Base-by-base conservation (phyloP, 768 basidiomycete genomes). In the Amanita pseudoporphyria region DNA sequence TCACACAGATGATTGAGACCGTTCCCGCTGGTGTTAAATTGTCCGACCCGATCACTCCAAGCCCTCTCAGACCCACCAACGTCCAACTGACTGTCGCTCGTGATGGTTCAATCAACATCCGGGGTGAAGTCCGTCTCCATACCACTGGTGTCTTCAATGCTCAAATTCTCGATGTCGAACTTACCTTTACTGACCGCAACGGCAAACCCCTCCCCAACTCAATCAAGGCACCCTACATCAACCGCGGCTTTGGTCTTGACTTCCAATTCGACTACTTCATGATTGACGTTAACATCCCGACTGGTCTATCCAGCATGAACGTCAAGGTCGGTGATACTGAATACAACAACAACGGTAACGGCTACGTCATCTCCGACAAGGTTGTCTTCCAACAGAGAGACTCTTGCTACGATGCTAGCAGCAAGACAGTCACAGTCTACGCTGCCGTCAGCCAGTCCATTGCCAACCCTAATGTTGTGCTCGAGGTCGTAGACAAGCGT, bases 231-330 rank as follows among this genome's bases (percentile, higher is more conserved):
- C 6, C 21, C 12, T 45, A 45, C 43, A 22, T 45, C 30, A 28
- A 22, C 28, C 43, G 43, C 16, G 43, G 43, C 18, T 45, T 30
- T 26, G 46, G 46, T 30, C 9, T 38, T 10, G 33, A 36, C 22
- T 36, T 2, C 33, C 35, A 28, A 36, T 47, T 47, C 36, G 46
- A 47, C 32, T 46, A 46, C 45, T 46, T 19, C 14, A 22, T 2
- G 13, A 46, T 46, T 10, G 13, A 46, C n/a, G 45, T 36, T 18
- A 22, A 33, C 45, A n/a, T 32, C 19, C 45, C 18, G 10, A 13
- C 16, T 3, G 45, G 45, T 18, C 10, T 46, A n/a, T 46, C 45
- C 14, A 46, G 31, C 45, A 21, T 46, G 32, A 33, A 33, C 16
- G n/a, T 46, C 22, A 36, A 16, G 9, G 45, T 46, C 24, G 22